Percentiles rank a stretch among this genome's conserved stretches.
These are phyloP conservation scores for Tulasnella sp. DNA, from an alignment of 768 basidiomycete genomes.

Conservation along the genomic window DNA sequence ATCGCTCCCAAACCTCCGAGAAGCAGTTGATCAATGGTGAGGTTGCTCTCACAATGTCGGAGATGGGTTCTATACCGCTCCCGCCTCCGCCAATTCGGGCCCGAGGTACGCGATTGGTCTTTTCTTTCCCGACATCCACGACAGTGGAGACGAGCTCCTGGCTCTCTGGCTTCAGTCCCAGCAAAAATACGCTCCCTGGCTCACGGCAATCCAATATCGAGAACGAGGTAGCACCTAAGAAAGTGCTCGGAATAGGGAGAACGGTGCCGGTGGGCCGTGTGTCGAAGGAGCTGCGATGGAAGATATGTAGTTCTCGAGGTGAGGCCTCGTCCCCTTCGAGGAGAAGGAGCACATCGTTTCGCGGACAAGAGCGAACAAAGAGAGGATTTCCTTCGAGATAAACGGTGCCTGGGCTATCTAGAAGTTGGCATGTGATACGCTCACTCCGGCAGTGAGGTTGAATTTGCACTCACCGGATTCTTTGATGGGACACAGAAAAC, in stretches of 20 bases:
- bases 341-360: background rate
- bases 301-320: slow-evolving; percentile 43
- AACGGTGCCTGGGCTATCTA: background rate
- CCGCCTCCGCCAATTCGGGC: slow-evolving; percentile 38
- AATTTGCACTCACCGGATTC: background rate
- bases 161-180: slow-evolving; percentile 38
- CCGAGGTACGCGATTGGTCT: slow-evolving; percentile 55
- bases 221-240: slow-evolving; percentile 31
- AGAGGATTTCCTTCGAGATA: background rate
- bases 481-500: background rate
- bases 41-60: background rate
- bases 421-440: no score
- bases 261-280: slow-evolving; percentile 42
- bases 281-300: slow-evolving; percentile 59
- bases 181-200: slow-evolving; percentile 45
- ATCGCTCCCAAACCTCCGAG: slow-evolving; percentile 27
- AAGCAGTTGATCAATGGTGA: slow-evolving; percentile 13
- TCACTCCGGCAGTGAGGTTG: background rate
- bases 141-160: slow-evolving; percentile 44
- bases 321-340: slow-evolving; percentile 33
- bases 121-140: slow-evolving; percentile 53
- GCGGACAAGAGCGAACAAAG: background rate
- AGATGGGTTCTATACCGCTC: background rate
- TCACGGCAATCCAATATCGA: slow-evolving; percentile 45
- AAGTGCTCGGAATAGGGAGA: slow-evolving; percentile 38